Base-by-base conservation (phyloP, 805 yeast genomes). In the Saturnispora bothae region DNA sequence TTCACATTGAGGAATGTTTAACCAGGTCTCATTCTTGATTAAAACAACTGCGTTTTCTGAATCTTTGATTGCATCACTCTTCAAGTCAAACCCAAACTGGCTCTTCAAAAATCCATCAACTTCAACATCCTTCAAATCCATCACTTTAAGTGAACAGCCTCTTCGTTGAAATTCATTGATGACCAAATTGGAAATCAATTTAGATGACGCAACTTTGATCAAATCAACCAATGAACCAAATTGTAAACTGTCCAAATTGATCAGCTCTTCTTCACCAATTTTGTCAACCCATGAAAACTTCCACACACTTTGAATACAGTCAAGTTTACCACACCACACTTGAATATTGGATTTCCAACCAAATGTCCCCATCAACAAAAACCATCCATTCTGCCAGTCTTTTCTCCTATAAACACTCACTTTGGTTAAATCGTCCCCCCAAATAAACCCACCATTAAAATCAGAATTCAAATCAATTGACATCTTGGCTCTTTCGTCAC, bases 381-480 rank as follows among this genome's bases (percentile, higher is more conserved):
- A 69, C 78, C 78, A 73, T 31, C 70, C 67, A 9, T 67, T 53
- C 0, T 78, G 78, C 78, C 78, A 73, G 41, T 66, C 69, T 38
- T 63, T 65, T 19, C 73, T 54, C 21, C 76, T 53, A 48, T 65
- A 73, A 43, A 67, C 68, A 17, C 43, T 45, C 12, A 59, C 35
- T 5, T 49, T 43, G 13, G 53, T 43, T 18, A 59, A 43, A 25
- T 51, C 50, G 14, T 42, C 43, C n/a, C 25, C 31, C 25, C 48
- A 31, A 21, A 35, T 41, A 19, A 42, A 49, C 13, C 52, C 46
- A 34, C 50, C 52, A n/a, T n/a, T n/a, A n/a, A n/a, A n/a, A n/a
- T n/a, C n/a, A 25, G 56, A 46, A 15, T 49, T 50, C 5, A 47
- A 46, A 43, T 57, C 54, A 22, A 63, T 58, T 40, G 60, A 56